phyloP scores from a whole-genome alignment of 192 early-diverging fungal species.

The Entophlyctis luteolus region DNA sequence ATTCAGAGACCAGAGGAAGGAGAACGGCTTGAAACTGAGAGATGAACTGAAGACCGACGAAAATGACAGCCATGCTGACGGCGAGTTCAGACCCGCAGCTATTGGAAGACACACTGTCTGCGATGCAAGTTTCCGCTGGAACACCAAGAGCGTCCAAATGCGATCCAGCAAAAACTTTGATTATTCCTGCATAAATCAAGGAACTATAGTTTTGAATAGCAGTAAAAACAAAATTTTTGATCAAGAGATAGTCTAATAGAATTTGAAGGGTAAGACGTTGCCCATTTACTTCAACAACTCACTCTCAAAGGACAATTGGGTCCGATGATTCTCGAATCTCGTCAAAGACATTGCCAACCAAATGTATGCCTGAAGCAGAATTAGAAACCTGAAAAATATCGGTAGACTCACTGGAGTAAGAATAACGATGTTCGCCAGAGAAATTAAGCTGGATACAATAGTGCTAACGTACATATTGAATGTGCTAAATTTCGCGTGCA shows the following conservation, averaged over 20 bases:
- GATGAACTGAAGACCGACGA: constrained; percentile 55
- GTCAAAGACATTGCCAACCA: constrained; percentile 20
- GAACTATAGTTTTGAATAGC: constrained; percentile 64
- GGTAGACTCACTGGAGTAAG: constrained; percentile 49
- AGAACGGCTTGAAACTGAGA: constrained; percentile 45
- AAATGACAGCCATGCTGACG: constrained; percentile 58
- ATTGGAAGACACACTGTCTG: neutral
- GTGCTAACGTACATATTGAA: neutral
- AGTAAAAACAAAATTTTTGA: constrained; percentile 57
- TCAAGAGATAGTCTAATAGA: constrained; percentile 36
- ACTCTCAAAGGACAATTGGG: constrained; percentile 24
- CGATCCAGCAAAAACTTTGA: constrained; percentile 40
- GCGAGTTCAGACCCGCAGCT: constrained; percentile 54
- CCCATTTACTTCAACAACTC: neutral
- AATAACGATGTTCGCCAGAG: constrained; percentile 51
- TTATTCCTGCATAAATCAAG: constrained; percentile 56
- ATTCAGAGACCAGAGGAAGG: constrained; percentile 36
- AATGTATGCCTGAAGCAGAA: neutral
- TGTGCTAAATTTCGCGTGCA: constrained; percentile 4
- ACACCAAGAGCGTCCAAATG: constrained; percentile 1
- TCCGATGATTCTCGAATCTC: constrained; percentile 32
- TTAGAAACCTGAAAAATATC: constrained; percentile 2
- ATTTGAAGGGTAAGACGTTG: neutral
- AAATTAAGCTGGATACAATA: constrained; percentile 39
- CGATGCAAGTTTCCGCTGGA: constrained; percentile 4